Base-by-base conservation (phyloP, 495 filamentous ascomycete species). In the Neurospora discreta region DNA sequence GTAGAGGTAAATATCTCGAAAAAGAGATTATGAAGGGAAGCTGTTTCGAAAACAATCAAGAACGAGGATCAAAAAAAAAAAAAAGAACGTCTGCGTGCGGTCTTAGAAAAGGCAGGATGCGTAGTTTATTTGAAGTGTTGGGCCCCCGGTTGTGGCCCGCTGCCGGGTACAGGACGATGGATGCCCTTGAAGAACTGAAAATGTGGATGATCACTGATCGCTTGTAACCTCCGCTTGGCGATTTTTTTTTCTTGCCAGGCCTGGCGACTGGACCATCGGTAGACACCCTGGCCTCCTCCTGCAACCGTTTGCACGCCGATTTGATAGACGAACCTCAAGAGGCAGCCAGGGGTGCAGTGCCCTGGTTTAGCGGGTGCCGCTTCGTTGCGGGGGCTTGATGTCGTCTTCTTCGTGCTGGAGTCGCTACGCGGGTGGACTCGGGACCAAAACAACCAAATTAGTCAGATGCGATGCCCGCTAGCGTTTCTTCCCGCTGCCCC, bases 341-440 rank as follows among this genome's bases (percentile, higher is more conserved):
- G 23, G 52, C 26, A 33, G 26, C 6, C 52, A 60, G 33, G 33
- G 39, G 40, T 39, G 33, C 33, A 36, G 33, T 36, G n/a, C n/a
- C n/a, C n/a, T n/a, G 68, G 58, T 26, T 68, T 72, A n/a, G 41
- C 67, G 42, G 41, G n/a, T 18, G 33, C 30, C 9, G 33, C 23
- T 41, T 69, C 71, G 58, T 38, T 60, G 68, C 70, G 72, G 71
- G 39, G 44, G 72, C 72, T 43, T 73, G 40, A 60, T 36, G n/a
- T 39, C 23, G 42, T 58, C 33, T 36, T n/a, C n/a, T 36, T 36
- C 39, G 39, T 42, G 41, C 46, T 65, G 26, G 43, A 69, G 39
- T 58, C 60, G 44, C 68, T 46, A 30, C 44, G 60, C 75, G 75
- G 75, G 75, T 74, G 73, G 75, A 76, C 69, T 76, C 75, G 75